A percentile compares a stretch with the other conserved stretches of the same genome.
Evolutionary conservation across 495 filamentous ascomycete genomes (phyloP).

Genomic region (Xylaria grammica): DNA sequence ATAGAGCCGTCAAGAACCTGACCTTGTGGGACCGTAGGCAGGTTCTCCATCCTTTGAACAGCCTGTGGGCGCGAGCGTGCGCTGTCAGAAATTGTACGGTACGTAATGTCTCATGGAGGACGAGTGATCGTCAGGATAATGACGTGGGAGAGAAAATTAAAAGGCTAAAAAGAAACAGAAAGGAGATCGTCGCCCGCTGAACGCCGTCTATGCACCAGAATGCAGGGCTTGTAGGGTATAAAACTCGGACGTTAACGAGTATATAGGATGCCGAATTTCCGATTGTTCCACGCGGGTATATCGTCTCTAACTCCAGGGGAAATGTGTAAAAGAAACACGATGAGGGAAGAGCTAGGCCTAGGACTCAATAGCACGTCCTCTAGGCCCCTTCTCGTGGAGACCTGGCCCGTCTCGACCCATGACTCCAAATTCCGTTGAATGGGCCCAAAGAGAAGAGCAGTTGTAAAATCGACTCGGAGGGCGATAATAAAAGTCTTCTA

Average conservation of each 20-base stretch:
- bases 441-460: not conserved
- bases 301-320: constrained; percentile 15
- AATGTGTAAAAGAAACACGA: constrained; percentile 15
- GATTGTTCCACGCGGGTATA: constrained; percentile 21
- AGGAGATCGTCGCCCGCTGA: constrained; percentile 19
- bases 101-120: not conserved
- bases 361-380: not conserved
- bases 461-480: not conserved
- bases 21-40: not conserved
- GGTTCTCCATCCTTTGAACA: not conserved
- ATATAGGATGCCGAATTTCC: constrained; percentile 19
- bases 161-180: constrained; percentile 14
- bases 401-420: not conserved
- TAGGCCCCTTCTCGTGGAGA: not conserved
- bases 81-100: not conserved
- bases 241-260: constrained; percentile 17
- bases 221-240: constrained; percentile 18
- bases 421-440: not conserved
- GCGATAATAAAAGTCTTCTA: constrained; percentile 1
- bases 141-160: not conserved
- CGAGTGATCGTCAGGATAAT: not conserved
- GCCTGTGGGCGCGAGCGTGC: not conserved
- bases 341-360: not conserved
- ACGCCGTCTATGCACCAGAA: constrained; percentile 27
- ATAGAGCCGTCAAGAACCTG: not conserved